Conservation (phyloP, 306 rosid species). For the Prosopis cineraria region DNA sequence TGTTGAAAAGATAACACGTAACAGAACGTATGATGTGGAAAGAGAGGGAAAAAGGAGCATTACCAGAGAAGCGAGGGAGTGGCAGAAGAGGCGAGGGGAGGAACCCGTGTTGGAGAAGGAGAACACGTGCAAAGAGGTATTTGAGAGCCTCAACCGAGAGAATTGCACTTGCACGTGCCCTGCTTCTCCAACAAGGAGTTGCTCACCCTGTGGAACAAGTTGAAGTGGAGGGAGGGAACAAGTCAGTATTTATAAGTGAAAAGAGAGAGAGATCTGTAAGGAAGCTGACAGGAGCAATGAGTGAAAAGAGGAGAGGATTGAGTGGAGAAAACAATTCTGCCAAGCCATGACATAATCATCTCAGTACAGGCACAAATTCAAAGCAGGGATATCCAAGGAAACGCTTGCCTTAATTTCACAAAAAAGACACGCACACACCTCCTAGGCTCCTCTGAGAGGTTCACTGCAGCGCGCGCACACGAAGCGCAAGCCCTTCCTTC, state of each 20-base stretch:
- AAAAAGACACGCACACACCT: slow-evolving; percentile 38
- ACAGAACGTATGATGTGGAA: neutral
- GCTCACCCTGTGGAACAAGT: slow-evolving; percentile 53
- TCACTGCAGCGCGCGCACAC: slow-evolving; percentile 37
- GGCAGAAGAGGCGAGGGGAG: slow-evolving; percentile 41
- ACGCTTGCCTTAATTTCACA: slow-evolving; percentile 59
- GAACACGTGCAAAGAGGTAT: slow-evolving; percentile 83
- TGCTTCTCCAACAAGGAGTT: slow-evolving; percentile 98
- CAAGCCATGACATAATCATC: slow-evolving; percentile 36
- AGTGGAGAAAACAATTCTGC: slow-evolving; percentile 36
- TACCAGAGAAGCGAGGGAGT: slow-evolving; percentile 12
- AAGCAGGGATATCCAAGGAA: slow-evolving; percentile 53
- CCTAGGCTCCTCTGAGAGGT: slow-evolving; percentile 47
- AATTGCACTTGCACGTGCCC: slow-evolving; percentile 99
- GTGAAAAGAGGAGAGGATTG: slow-evolving; percentile 39
- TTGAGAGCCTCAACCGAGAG: slow-evolving; percentile 18
- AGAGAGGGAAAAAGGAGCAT: neutral
- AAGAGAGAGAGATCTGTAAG: slow-evolving; percentile 15
- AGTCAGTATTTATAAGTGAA: slow-evolving; percentile 53
- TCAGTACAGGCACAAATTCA: slow-evolving; percentile 42
- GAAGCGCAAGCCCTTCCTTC: slow-evolving; percentile 18
- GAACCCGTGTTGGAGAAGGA: slow-evolving; percentile 90
- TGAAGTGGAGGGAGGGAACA: slow-evolving; percentile 22
- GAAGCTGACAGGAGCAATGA: slow-evolving; percentile 39
- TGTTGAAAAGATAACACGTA: neutral